These are phyloP conservation scores for Penicillium sp. DNA, from an alignment of 2,329 filamentous ascomycete species.

Conservation along the genomic window DNA sequence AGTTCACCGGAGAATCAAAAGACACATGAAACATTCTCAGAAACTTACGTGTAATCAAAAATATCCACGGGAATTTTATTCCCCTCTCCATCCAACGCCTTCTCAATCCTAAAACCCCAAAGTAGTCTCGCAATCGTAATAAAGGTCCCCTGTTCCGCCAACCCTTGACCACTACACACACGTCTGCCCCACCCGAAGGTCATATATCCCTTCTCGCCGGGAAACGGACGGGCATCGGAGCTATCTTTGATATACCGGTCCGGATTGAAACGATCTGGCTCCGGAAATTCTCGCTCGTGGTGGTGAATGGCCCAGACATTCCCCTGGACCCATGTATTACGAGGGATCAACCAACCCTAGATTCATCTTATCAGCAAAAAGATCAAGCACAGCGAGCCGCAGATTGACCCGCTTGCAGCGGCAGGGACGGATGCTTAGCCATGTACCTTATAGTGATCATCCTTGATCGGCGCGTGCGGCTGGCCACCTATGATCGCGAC, in stretches of 20 bases:
- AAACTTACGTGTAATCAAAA: slow-evolving; percentile 58
- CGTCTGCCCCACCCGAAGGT: slow-evolving; percentile 62
- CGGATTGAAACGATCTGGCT: slow-evolving; percentile 37
- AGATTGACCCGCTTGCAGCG: not conserved
- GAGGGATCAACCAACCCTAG: slow-evolving; percentile 23
- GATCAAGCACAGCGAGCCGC: not conserved
- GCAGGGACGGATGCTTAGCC: slow-evolving; percentile 1
- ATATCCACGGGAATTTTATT: slow-evolving; percentile 60
- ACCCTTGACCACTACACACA: slow-evolving; percentile 58
- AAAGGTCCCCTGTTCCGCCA: slow-evolving; percentile 65
- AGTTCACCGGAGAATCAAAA: slow-evolving; percentile 7
- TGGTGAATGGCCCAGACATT: slow-evolving; percentile 34
- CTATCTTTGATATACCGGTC: slow-evolving; percentile 47
- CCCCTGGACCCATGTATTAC: slow-evolving; percentile 25
- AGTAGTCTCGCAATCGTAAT: slow-evolving; percentile 61
- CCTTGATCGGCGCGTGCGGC: slow-evolving; percentile 28
- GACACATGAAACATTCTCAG: slow-evolving; percentile 7
- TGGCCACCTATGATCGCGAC: slow-evolving; percentile 31
- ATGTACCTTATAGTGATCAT: slow-evolving; percentile 27
- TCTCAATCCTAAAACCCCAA: slow-evolving; percentile 61
- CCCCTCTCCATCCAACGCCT: slow-evolving; percentile 46
- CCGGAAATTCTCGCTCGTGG: slow-evolving; percentile 49
- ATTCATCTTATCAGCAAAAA: slow-evolving; percentile 14
- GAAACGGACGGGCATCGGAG: slow-evolving; percentile 51
- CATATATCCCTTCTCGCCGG: slow-evolving; percentile 57